A percentile compares a stretch with the other conserved stretches of the same genome.
Conservation (phyloP, 768 basidiomycete species). For the Boletus bicolor region DNA sequence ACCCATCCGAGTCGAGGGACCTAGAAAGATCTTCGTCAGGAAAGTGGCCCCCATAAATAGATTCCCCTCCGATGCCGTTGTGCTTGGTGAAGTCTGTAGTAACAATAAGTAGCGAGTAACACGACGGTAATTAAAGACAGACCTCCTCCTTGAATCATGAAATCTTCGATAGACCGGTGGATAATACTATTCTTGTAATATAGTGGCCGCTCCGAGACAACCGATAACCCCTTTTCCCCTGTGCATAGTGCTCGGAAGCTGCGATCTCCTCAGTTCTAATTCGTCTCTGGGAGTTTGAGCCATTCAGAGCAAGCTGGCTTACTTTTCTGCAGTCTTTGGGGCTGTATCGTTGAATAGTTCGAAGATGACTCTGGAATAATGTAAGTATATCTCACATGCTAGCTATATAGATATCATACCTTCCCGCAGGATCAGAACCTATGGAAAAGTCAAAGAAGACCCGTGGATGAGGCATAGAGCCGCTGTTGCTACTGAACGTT, state of each 20-base stretch:
- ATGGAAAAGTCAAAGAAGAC: conserved; percentile 68
- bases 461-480: conserved; percentile 51
- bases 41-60: conserved; percentile 75
- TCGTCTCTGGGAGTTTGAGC: neutral
- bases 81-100: conserved; percentile 71
- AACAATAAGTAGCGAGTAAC: neutral
- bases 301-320: conserved; percentile 14
- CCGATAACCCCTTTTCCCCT: conserved; percentile 76
- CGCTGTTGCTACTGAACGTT: no score
- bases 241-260: conserved; percentile 88
- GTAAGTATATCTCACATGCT: conserved; percentile 6
- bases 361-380: conserved; percentile 54
- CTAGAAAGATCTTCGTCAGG: conserved; percentile 71
- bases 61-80: conserved; percentile 79
- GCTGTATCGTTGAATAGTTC: conserved; percentile 72
- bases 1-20: conserved; percentile 64
- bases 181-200: conserved; percentile 80
- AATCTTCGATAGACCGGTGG: conserved; percentile 74
- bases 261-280: conserved; percentile 8
- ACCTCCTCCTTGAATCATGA: conserved; percentile 85
- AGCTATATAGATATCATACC: conserved; percentile 36
- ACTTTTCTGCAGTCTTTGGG: conserved; percentile 85
- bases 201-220: conserved; percentile 59
- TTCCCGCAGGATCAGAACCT: conserved; percentile 48
- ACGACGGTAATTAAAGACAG: conserved; percentile 12